Evolutionary conservation across 805 yeast species (phyloP).

Genomic region (Barnettozyma californica): DNA sequence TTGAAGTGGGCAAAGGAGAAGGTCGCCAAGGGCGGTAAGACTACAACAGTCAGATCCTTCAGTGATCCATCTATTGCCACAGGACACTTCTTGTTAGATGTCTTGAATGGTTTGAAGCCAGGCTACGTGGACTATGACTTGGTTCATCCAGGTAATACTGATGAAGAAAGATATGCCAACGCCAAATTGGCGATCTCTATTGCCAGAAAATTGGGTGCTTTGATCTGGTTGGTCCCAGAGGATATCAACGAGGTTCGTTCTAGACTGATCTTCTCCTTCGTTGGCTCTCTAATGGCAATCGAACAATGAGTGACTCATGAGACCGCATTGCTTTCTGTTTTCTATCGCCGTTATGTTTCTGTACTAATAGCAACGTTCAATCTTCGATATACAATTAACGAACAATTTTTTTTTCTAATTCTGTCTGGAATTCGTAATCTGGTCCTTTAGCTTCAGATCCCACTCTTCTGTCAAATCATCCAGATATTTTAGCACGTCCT

Average conservation of each 20-base stretch:
- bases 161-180: conserved; percentile 86
- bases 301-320: conserved; percentile 15
- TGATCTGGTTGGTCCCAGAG: conserved; percentile 99
- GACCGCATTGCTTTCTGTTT: neutral
- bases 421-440: conserved; percentile 43
- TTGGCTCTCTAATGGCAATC: conserved; percentile 89
- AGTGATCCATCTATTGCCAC: conserved; percentile 71
- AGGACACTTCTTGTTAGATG: conserved; percentile 82
- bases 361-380: neutral
- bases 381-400: neutral
- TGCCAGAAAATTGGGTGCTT: conserved; percentile 96
- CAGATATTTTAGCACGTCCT: conserved; percentile 61
- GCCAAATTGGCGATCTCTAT: conserved; percentile 96
- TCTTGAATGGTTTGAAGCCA: conserved; percentile 89
- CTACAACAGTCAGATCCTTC: conserved; percentile 71
- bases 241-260: conserved; percentile 95
- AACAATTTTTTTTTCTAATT: conserved; percentile 3
- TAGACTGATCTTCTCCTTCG: conserved; percentile 87
- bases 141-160: conserved; percentile 72
- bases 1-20: conserved; percentile 90
- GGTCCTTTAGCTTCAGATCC: conserved; percentile 71
- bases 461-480: conserved; percentile 55
- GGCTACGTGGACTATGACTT: conserved; percentile 96
- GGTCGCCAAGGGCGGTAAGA: conserved; percentile 80
- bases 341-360: neutral